A percentile compares a stretch with the other conserved stretches of the same genome.
phyloP scores from a whole-genome alignment of 768 basidiomycete species.

The Lactarius indigo region DNA sequence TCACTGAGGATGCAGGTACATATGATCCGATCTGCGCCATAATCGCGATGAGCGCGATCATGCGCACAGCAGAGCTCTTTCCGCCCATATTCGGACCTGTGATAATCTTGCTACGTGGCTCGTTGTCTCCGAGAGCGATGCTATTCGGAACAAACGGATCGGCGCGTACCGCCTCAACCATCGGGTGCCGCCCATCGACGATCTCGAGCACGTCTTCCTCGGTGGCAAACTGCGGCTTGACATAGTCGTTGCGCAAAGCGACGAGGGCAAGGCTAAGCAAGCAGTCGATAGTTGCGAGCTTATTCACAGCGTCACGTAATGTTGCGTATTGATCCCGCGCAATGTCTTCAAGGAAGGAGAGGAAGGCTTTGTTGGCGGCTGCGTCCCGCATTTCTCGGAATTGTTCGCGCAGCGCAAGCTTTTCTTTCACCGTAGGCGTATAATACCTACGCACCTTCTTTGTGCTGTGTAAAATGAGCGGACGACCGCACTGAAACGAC shows the following conservation, averaged over 20 bases:
- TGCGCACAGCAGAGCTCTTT: conserved; percentile 81
- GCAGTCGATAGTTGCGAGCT: conserved; percentile 84
- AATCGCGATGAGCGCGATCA: conserved; percentile 70
- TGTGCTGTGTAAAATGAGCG: conserved; percentile 47
- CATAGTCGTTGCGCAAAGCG: conserved; percentile 71
- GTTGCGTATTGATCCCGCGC: conserved; percentile 61
- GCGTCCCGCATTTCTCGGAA: conserved; percentile 67
- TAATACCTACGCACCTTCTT: conserved; percentile 71
- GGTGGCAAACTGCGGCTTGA: conserved; percentile 70
- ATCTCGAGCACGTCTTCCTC: conserved; percentile 70
- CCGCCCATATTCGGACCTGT: conserved; percentile 89
- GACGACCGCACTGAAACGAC: not conserved
- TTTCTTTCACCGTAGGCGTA: conserved; percentile 58
- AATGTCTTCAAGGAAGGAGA: conserved; percentile 67
- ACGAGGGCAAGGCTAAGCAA: conserved; percentile 80
- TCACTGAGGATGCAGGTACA: conserved; percentile 77
- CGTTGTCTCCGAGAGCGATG: conserved; percentile 55
- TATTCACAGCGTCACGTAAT: conserved; percentile 72
- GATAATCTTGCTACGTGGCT: conserved; percentile 60
- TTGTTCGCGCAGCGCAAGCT: conserved; percentile 70
- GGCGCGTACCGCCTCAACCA: conserved; percentile 74
- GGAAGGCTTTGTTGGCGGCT: conserved; percentile 64
- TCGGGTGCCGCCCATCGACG: conserved; percentile 84
- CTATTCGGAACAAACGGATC: conserved; percentile 88
- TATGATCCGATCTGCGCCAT: conserved; percentile 93